phyloP scores from a whole-genome alignment of 2,329 filamentous ascomycete genomes.

The Colletotrichum brevisporum region DNA sequence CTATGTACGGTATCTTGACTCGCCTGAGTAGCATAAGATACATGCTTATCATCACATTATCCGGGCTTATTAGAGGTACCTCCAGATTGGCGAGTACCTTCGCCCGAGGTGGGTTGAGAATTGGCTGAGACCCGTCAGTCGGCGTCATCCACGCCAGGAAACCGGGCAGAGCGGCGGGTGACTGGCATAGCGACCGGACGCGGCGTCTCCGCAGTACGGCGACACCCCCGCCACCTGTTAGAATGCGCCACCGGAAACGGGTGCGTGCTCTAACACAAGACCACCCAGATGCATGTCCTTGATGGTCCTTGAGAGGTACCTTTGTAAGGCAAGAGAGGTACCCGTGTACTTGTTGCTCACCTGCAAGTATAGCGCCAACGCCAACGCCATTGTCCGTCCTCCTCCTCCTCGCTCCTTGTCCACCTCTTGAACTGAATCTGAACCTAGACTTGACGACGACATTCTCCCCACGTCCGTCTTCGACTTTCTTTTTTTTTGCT shows the following conservation, averaged over 20 bases:
- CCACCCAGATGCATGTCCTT: not conserved
- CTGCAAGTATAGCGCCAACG: not conserved
- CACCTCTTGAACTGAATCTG: not conserved
- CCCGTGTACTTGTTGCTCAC: not conserved
- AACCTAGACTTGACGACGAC: constrained; percentile 14
- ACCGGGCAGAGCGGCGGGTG: constrained; percentile 12
- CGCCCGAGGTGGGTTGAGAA: no score
- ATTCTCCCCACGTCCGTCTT: constrained; percentile 19
- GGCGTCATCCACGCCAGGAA: constrained; percentile 33
- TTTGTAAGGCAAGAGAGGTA: no score
- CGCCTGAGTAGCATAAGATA: no score
- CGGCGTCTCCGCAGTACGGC: constrained; percentile 37
- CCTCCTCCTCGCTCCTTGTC: not conserved
- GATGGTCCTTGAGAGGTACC: not conserved
- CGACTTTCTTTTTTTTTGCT: not conserved
- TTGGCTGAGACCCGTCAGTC: constrained; percentile 33
- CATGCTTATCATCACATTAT: no score
- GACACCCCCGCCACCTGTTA: constrained; percentile 34
- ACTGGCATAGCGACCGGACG: not conserved
- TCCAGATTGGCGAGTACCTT: no score
- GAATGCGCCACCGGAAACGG: not conserved
- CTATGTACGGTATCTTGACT: no score
- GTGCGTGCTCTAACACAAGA: not conserved
- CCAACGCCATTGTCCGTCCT: constrained; percentile 6
- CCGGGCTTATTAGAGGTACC: no score